Evolutionary conservation across 1,139 yeast species (phyloP), one percentile per base, ranked within the genome.

Genomic region (Saccharomyces pastorianus): DNA sequence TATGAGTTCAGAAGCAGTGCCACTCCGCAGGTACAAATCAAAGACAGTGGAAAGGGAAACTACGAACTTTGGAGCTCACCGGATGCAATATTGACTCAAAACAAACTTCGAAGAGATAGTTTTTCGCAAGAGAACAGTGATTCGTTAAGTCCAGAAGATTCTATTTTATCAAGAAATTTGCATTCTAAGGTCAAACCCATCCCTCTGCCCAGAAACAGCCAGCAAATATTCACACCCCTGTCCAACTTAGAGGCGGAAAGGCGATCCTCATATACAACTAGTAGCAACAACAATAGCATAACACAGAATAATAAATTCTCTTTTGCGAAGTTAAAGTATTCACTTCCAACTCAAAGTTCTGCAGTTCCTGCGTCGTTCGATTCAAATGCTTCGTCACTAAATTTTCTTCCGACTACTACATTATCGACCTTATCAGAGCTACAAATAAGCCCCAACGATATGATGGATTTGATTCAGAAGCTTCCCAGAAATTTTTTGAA

Each of bases 401-500:
- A 59, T 8, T 51, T 55, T 11, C 28, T 58, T 1, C 59, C 57
- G 9, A 58, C 54, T 29, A 56, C 54, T 42, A 51, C 61, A n/a
- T 52, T 54, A 3, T 50, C 60, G 3, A 50, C 57, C 2, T 46
- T 60, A 2, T 46, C 55, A 13, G 64, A 61, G 9, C 47, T 61
- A 29, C 55, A 51, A 25, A 58, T 64, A 53, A 57, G 56, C 13
- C 59, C 59, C 4, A 68, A 66, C 14, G 69, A 66, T 41, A 54
- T 66, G 5, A 48, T 53, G n/a, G 57, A 56, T 6, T 52, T 68
- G 25, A 60, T 64, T 27, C 58, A 70, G 55, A 73, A 77, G 55
- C 69, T 83, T 44, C 93, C 95, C 0, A 72, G 76, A 1, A 79
- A 84, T 63, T 86, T 84, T 64, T 74, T 77, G 51, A 81, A 81